phyloP scores from a whole-genome alignment of 768 basidiomycete genomes.

The Psilocybe azurescens region DNA sequence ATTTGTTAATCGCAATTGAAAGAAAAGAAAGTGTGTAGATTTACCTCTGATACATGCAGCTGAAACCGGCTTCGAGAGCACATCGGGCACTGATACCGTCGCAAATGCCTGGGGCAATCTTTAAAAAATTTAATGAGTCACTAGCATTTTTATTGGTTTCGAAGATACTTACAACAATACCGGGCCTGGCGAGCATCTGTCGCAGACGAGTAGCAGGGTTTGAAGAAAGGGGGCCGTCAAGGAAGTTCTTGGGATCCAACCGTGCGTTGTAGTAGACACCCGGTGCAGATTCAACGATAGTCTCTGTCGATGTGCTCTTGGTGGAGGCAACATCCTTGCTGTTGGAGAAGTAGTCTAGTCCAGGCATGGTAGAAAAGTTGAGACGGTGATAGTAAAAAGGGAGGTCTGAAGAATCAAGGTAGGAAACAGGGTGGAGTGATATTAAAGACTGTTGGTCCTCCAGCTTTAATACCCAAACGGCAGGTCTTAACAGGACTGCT shows the following conservation, averaged over 20 bases:
- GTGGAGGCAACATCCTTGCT: conserved; percentile 8
- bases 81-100: conserved; percentile 83
- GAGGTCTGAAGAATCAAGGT: background rate
- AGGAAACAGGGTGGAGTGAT: background rate
- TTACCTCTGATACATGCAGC: conserved; percentile 78
- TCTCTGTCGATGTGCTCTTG: conserved; percentile 9
- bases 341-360: conserved; percentile 29
- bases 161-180: conserved; percentile 71
- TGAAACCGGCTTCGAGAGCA: conserved; percentile 80
- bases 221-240: conserved; percentile 69
- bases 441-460: background rate
- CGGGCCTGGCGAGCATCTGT: conserved; percentile 70
- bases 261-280: conserved; percentile 67
- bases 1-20: background rate
- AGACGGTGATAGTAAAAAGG: background rate
- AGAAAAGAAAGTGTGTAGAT: conserved; percentile 9
- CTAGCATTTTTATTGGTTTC: background rate
- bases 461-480: background rate
- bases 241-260: conserved; percentile 70
- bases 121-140: background rate
- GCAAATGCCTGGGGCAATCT: conserved; percentile 76
- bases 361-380: conserved; percentile 25
- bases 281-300: conserved; percentile 5
- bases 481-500: background rate
- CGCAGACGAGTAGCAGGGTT: conserved; percentile 77